Conservation (phyloP, 1,284 basidiomycete species). For the Ceratobasidium sp. region DNA sequence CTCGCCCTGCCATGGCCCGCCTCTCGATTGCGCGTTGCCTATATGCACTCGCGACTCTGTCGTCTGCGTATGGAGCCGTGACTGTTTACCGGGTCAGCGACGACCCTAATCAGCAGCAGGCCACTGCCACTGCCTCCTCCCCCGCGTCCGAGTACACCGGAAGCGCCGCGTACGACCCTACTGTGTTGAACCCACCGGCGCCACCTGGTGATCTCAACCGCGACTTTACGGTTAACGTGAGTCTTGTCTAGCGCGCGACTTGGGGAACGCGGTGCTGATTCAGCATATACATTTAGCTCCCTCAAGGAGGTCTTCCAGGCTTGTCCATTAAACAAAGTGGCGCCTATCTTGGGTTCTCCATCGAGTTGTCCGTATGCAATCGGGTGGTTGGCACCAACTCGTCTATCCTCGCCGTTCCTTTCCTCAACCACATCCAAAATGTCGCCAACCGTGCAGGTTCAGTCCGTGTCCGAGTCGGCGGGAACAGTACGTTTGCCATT, state of each 20-base stretch:
- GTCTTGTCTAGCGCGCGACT: conserved; percentile 10
- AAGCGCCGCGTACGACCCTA: conserved; percentile 41
- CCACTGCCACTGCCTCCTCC: conserved; percentile 25
- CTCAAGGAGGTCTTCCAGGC: conserved; percentile 7
- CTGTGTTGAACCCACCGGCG: conserved; percentile 40
- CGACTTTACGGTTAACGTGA: conserved; percentile 38
- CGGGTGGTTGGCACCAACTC: conserved; percentile 60
- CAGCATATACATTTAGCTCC: neutral
- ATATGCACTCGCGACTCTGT: conserved; percentile 9
- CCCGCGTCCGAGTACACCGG: conserved; percentile 18
- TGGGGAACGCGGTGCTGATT: conserved; percentile 16
- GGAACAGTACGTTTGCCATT: conserved; percentile 73
- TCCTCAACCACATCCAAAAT: conserved; percentile 82
- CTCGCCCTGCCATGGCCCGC: conserved; percentile 27
- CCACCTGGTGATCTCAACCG: conserved; percentile 38
- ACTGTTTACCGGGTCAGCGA: conserved; percentile 23
- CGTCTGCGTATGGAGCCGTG: conserved; percentile 9
- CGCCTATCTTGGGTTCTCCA: conserved; percentile 46
- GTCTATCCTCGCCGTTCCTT: conserved; percentile 70
- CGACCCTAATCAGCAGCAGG: conserved; percentile 1
- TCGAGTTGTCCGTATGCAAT: conserved; percentile 49
- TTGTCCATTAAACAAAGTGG: conserved; percentile 37
- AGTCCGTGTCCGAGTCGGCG: conserved; percentile 76
- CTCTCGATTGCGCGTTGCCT: conserved; percentile 24
- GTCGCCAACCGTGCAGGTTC: conserved; percentile 72